Evolutionary conservation across 73 alveolate genomes (phyloP), one percentile per base, ranked within the genome.

Genomic region (Paramecium tetraurelia): DNA sequence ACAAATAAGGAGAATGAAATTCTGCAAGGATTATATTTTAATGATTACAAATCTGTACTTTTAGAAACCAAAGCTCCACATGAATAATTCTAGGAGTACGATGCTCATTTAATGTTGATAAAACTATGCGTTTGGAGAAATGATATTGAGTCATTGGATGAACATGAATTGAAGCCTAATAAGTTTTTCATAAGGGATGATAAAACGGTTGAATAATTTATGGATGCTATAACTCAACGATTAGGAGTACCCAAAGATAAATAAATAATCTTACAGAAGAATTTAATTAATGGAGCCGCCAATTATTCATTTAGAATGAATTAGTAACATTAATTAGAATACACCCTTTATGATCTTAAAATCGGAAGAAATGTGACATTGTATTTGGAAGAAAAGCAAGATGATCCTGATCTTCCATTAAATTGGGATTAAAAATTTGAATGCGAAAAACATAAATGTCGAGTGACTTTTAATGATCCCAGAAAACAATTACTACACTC

Each of bases 361-460:
- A 27, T 89, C 14, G 77, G 77, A 31, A 70, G 75, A 46, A 40
- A 71, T 44, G 85, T 53, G 12, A 68, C 58, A 58, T 41, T 89
- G 31, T 89, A 71, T 89, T 53, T 89, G 14, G 94, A 89, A 44
- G 87, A 89, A 89, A 22, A 44, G n/a, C 33, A 68, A 40, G 80
- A 16, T 53, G 33, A 53, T 53, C 2, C 12, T 12, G 31, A 7
- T 16, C 22, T 53, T 16, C 69, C 53, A 22, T 89, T 89, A 33
- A 33, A 50, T 36, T 89, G 94, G 94, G 90, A 89, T 70, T 3
- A 14, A 7, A 70, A 89, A 71, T 70, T 89, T 41, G 94, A 89
- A 63, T 41, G 41, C 18, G 94, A 89, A 27, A 70, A 77, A 33
- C 58, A 89, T 46, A 41, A 63, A 63, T 89, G 94, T 20, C 24